Evolutionary conservation across 345 rosid species (phyloP).

Genomic region (Punica granatum): DNA sequence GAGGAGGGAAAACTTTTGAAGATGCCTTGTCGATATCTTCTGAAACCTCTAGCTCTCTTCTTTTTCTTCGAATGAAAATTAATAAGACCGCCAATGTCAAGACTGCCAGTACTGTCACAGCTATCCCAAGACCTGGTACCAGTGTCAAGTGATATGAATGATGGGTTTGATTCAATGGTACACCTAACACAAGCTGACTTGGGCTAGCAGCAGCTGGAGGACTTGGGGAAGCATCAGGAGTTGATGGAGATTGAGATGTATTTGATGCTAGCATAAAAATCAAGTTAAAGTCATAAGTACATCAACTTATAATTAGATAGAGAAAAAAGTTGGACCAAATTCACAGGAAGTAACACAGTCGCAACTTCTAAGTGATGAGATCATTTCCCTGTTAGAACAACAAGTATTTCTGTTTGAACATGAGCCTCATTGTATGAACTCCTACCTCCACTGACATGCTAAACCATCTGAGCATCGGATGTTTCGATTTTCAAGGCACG

Average conservation of each 20-base stretch:
- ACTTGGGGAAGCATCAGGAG: slow-evolving; percentile 51
- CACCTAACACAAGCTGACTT: slow-evolving; percentile 34
- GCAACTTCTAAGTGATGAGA: not conserved
- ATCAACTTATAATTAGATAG: not conserved
- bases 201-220: slow-evolving; percentile 68
- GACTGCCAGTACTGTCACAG: slow-evolving; percentile 50
- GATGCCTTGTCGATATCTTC: slow-evolving; percentile 33
- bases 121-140: slow-evolving; percentile 62
- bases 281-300: not conserved
- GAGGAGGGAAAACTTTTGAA: slow-evolving; percentile 41
- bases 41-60: slow-evolving; percentile 50
- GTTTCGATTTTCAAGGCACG: not conserved
- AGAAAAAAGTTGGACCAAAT: not conserved
- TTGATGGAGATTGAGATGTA: slow-evolving; percentile 32
- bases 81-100: slow-evolving; percentile 52
- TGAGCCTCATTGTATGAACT: not conserved
- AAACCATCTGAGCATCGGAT: not conserved
- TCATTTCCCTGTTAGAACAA: not conserved
- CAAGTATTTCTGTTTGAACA: too few species aligned
- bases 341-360: not conserved
- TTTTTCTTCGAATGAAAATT: slow-evolving; percentile 63
- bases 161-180: slow-evolving; percentile 34
- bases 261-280: slow-evolving; percentile 30
- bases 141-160: slow-evolving; percentile 52
- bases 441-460: not conserved